These are phyloP conservation scores for Diaporthe amygdali DNA, from an alignment of 2,329 filamentous ascomycete species.

Conservation along the genomic window DNA sequence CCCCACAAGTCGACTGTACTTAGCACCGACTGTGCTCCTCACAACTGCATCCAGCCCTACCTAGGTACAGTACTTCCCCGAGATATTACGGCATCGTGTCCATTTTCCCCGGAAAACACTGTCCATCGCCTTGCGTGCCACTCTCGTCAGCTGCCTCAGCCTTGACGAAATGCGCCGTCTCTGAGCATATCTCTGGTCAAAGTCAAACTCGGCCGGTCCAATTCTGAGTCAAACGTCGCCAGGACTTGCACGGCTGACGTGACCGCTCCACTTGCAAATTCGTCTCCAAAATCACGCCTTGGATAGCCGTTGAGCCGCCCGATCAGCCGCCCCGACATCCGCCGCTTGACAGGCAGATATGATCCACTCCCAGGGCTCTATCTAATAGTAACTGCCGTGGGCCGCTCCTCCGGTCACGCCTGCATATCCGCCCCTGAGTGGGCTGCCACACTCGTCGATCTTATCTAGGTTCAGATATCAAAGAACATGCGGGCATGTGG, in stretches of 20 bases:
- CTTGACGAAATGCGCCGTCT: neutral
- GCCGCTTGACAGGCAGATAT: neutral
- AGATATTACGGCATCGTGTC: neutral
- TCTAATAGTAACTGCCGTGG: neutral
- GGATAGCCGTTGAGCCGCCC: slow-evolving; percentile 10
- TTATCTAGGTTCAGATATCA: neutral
- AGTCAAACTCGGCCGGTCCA: neutral
- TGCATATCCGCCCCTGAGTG: slow-evolving; percentile 8
- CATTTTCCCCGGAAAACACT: neutral
- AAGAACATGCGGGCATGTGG: neutral
- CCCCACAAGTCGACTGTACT: slow-evolving; percentile 4
- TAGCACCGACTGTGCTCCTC: neutral
- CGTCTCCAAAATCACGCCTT: slow-evolving; percentile 13
- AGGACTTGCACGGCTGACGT: slow-evolving; percentile 4
- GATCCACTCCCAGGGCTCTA: neutral
- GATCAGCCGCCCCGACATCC: slow-evolving; percentile 13
- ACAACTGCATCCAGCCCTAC: slow-evolving; percentile 10
- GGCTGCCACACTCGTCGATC: slow-evolving; percentile 3
- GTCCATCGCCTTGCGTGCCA: neutral
- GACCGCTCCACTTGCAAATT: slow-evolving; percentile 22
- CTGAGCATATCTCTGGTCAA: neutral
- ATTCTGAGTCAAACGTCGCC: slow-evolving; percentile 6
- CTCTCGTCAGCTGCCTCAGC: neutral
- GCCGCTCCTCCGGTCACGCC: slow-evolving; percentile 3
- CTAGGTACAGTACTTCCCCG: neutral